These are phyloP conservation scores for Meyerozyma guilliermondii DNA, from an alignment of 1,139 yeast species.

Conservation along the genomic window DNA sequence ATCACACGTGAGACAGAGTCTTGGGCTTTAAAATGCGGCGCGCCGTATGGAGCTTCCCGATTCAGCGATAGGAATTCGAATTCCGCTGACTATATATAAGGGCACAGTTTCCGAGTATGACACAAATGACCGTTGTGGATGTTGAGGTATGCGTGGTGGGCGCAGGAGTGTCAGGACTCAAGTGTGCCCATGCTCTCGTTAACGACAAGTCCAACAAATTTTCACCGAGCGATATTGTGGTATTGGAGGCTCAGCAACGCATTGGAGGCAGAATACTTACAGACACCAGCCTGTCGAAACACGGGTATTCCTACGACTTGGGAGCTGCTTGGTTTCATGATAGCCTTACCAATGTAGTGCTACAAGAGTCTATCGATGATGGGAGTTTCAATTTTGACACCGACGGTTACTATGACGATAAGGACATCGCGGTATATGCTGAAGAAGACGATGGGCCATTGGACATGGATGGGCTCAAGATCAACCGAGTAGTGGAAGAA, in stretches of 20 bases:
- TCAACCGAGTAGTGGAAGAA: slow-evolving; percentile 46
- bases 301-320: slow-evolving; percentile 51
- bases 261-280: slow-evolving; percentile 44
- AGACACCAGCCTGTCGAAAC: slow-evolving; percentile 23
- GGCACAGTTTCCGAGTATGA: not conserved
- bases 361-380: slow-evolving; percentile 24
- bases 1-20: slow-evolving; percentile 57
- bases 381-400: slow-evolving; percentile 19
- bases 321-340: slow-evolving; percentile 95
- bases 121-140: not conserved
- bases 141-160: slow-evolving; percentile 48
- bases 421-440: slow-evolving; percentile 35
- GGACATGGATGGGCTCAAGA: slow-evolving; percentile 22
- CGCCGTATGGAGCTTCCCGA: not conserved
- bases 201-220: slow-evolving; percentile 26
- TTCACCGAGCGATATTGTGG: slow-evolving; percentile 25
- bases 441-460: slow-evolving; percentile 38
- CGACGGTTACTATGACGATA: slow-evolving; percentile 51
- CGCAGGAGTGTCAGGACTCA: slow-evolving; percentile 79
- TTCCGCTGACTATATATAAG: not conserved
- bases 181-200: slow-evolving; percentile 63
- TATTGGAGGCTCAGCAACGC: slow-evolving; percentile 47
- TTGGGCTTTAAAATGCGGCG: slow-evolving; percentile 39
- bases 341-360: slow-evolving; percentile 56
- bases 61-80: not conserved